phyloP scores from a whole-genome alignment of 2,329 filamentous ascomycete species.

The Xylaria hypoxylon region DNA sequence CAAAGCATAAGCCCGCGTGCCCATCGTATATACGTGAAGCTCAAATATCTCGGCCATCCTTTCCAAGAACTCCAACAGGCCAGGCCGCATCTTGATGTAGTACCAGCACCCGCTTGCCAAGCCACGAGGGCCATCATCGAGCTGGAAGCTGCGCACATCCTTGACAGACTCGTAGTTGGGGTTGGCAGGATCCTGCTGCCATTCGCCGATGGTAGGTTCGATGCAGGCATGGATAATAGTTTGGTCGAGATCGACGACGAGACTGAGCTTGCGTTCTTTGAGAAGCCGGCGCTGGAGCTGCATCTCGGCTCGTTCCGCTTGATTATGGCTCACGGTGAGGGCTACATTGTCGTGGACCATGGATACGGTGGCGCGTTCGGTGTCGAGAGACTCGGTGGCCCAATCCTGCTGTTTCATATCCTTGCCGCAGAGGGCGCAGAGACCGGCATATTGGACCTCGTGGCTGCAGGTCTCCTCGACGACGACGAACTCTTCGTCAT shows the following conservation, averaged over 20 bases:
- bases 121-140: constrained; percentile 85
- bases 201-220: constrained; percentile 94
- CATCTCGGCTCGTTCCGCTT: constrained; percentile 85
- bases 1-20: constrained; percentile 93
- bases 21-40: constrained; percentile 99
- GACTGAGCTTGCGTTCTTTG: constrained; percentile 82
- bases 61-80: constrained; percentile 82
- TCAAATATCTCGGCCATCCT: constrained; percentile 73
- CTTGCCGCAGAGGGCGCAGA: constrained; percentile 93
- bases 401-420: constrained; percentile 95
- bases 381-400: constrained; percentile 82
- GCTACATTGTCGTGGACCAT: constrained; percentile 93
- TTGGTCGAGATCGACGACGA: constrained; percentile 97
- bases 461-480: constrained; percentile 94
- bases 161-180: constrained; percentile 93
- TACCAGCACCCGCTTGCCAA: constrained; percentile 84
- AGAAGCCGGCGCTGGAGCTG: constrained; percentile 87
- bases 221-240: constrained; percentile 99
- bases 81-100: constrained; percentile 97
- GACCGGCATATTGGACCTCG: constrained; percentile 87
- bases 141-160: constrained; percentile 87
- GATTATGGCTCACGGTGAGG: constrained; percentile 83
- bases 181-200: constrained; percentile 88
- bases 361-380: constrained; percentile 89
- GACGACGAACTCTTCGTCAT: constrained; percentile 72